Conservation (phyloP, 306 rosid genomes). For the Chamaecrista fasciculata region DNA sequence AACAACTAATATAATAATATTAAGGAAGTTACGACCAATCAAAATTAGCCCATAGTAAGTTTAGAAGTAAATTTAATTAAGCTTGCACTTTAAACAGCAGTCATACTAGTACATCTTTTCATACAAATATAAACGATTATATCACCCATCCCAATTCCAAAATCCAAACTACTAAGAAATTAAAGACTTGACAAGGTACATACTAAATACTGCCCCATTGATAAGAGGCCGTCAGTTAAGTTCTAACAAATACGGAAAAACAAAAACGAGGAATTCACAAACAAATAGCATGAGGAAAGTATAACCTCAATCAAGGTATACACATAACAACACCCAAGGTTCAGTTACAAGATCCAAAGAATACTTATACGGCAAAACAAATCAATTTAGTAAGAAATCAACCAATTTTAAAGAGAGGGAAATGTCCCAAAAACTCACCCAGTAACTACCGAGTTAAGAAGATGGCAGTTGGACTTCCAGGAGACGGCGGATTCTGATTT, state of each 20-base stretch:
- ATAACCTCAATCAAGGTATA: background rate
- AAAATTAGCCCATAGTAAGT: too few relatives aligned
- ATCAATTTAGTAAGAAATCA: background rate
- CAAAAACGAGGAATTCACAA: background rate
- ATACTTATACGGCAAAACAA: background rate
- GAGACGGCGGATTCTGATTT: slow-evolving; percentile 79
- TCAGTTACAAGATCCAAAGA: slow-evolving; percentile 1
- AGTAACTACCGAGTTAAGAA: slow-evolving; percentile 48
- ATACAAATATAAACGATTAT: background rate
- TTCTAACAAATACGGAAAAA: background rate
- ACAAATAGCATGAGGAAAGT: background rate
- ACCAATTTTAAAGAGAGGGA: slow-evolving; percentile 2
- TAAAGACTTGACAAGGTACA: background rate
- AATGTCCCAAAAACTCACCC: slow-evolving; percentile 26
- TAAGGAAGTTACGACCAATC: too few relatives aligned
- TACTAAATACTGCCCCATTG: background rate
- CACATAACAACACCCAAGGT: slow-evolving; percentile 10
- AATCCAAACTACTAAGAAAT: background rate
- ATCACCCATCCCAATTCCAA: slow-evolving; percentile 1
- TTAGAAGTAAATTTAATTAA: too few relatives aligned
- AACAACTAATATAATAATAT: background rate
- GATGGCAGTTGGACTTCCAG: slow-evolving; percentile 87
- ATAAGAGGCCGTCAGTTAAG: background rate
- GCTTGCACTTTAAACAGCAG: background rate
- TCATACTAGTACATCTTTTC: background rate